These are phyloP conservation scores for Macrolepiota albuminosa DNA, from an alignment of 768 basidiomycete species.

Conservation along the genomic window DNA sequence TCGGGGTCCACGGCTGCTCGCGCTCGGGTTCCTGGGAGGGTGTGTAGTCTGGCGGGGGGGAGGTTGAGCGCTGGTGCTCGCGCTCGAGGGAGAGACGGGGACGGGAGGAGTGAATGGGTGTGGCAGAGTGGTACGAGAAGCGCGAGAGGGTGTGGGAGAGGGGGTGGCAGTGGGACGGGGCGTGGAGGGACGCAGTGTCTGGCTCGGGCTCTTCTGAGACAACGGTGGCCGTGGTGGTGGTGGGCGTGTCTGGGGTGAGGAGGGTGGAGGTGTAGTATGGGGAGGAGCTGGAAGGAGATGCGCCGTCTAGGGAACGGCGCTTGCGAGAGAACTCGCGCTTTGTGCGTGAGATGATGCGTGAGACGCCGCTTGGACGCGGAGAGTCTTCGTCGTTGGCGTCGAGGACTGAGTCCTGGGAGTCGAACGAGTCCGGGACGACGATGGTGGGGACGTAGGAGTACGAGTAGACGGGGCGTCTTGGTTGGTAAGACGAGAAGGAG, in stretches of 20 bases:
- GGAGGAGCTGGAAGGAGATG: slow-evolving; percentile 1
- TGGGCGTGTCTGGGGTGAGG: slow-evolving; percentile 7
- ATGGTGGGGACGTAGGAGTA: slow-evolving; percentile 11
- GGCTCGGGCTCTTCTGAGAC: neutral
- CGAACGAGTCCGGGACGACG: slow-evolving; percentile 23
- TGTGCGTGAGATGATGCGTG: slow-evolving; percentile 14
- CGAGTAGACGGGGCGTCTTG: slow-evolving; percentile 9
- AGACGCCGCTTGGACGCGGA: slow-evolving; percentile 20
- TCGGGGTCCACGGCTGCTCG: slow-evolving; percentile 40
- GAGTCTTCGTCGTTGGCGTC: slow-evolving; percentile 23
- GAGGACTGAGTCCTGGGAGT: slow-evolving; percentile 22
- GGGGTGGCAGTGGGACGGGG: slow-evolving; percentile 2
- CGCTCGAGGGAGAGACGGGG: neutral
- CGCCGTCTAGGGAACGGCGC: slow-evolving; percentile 12
- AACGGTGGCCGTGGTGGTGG: neutral
- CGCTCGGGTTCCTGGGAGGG: slow-evolving; percentile 8
- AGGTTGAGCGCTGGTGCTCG: neutral
- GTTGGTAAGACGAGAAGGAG: slow-evolving; percentile 12
- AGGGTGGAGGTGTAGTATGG: slow-evolving; percentile 7
- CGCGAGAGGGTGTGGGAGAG: slow-evolving; percentile 3
- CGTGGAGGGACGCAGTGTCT: neutral
- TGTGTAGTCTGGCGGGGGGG: slow-evolving; percentile 1
- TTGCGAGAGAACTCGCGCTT: slow-evolving; percentile 12
- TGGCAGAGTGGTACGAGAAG: neutral
- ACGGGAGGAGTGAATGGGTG: neutral